A percentile compares a stretch with the other conserved stretches of the same genome.
Conservation (phyloP, 2,329 filamentous ascomycete genomes). For the Aureobasidium namibiae region DNA sequence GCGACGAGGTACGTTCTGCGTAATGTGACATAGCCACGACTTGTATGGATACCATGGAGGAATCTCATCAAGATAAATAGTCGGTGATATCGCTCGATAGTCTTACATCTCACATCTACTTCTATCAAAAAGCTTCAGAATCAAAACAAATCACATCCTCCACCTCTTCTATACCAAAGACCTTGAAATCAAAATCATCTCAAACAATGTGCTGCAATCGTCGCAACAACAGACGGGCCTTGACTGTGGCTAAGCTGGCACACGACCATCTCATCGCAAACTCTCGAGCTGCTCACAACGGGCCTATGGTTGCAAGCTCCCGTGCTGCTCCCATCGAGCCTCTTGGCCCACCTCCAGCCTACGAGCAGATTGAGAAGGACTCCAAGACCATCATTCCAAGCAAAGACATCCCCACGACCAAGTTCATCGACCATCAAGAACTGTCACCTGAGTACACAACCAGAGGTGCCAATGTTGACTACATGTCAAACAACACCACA, state of each 20-base stretch:
- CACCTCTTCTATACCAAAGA: background rate
- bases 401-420: background rate
- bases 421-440: no score
- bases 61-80: background rate
- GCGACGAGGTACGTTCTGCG: background rate
- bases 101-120: background rate
- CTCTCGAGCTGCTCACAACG: background rate
- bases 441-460: background rate
- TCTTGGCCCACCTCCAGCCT: background rate
- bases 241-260: background rate
- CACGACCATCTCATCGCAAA: background rate
- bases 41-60: background rate
- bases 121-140: background rate
- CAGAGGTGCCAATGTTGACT: background rate
- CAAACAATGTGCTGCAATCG: background rate
- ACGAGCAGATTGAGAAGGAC: background rate
- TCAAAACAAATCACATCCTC: background rate
- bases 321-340: no score
- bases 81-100: background rate
- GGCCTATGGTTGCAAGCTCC: no score
- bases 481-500: background rate
- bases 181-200: no score
- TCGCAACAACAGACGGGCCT: background rate
- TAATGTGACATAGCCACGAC: background rate
- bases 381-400: background rate